These are phyloP conservation scores for Eleusine indica DNA, from an alignment of 176 grass and related monocot genomes.

Conservation along the genomic window DNA sequence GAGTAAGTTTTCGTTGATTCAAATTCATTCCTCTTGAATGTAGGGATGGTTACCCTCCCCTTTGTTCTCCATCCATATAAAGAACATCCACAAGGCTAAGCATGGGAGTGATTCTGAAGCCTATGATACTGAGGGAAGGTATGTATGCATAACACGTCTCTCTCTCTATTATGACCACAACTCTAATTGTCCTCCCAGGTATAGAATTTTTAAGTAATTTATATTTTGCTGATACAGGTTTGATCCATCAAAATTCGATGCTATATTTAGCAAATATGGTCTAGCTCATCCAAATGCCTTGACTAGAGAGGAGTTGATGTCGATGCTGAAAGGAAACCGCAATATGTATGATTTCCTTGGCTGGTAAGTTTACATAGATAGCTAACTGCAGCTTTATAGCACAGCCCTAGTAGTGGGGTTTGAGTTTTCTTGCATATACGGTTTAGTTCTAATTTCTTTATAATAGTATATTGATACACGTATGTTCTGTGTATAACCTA, in stretches of 20 bases:
- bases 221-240: constrained; percentile 39
- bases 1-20: too few species aligned
- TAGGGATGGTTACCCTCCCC: constrained; percentile 66
- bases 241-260: constrained; percentile 70
- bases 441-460: not conserved
- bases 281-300: constrained; percentile 52
- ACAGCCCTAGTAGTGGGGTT: not conserved
- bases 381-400: not conserved
- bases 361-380: constrained; percentile 16
- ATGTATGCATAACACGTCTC: not conserved
- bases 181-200: not conserved
- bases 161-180: not conserved
- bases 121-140: constrained; percentile 82
- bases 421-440: not conserved
- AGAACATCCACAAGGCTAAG: constrained; percentile 70
- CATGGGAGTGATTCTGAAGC: constrained; percentile 70
- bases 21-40: not conserved
- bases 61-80: constrained; percentile 58
- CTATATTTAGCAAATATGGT: constrained; percentile 73
- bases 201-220: constrained; percentile 8
- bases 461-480: too few species aligned
- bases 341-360: constrained; percentile 54
- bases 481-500: too few species aligned
- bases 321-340: constrained; percentile 61
- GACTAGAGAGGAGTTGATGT: constrained; percentile 41